Conservation (phyloP, 805 yeast genomes). For the Candida corydali region DNA sequence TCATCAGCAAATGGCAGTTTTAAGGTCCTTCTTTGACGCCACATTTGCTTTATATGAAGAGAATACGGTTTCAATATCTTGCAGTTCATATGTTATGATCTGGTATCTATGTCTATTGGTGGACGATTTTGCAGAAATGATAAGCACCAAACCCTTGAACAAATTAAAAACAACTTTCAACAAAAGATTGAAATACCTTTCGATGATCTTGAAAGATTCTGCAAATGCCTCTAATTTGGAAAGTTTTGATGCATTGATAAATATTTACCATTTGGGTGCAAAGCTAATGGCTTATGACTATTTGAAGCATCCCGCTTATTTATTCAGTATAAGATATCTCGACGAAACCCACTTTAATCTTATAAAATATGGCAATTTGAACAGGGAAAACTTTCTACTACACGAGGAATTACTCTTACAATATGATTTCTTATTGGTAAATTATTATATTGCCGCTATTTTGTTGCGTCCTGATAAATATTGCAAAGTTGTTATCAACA, state of each 20-base stretch:
- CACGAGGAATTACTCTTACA: slow-evolving; percentile 12
- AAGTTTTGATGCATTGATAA: slow-evolving; percentile 31
- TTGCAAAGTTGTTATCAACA: slow-evolving; percentile 17
- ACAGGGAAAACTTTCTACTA: slow-evolving; percentile 10
- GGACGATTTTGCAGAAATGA: slow-evolving; percentile 31
- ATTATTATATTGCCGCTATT: slow-evolving; percentile 33
- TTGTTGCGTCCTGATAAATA: slow-evolving; percentile 31
- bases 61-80: slow-evolving; percentile 9
- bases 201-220: slow-evolving; percentile 25
- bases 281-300: slow-evolving; percentile 16
- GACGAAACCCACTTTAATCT: slow-evolving; percentile 29
- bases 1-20: slow-evolving; percentile 19
- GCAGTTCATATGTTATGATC: slow-evolving; percentile 21
- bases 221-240: slow-evolving; percentile 23
- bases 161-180: slow-evolving; percentile 31
- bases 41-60: slow-evolving; percentile 28
- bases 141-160: slow-evolving; percentile 20
- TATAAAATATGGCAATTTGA: slow-evolving; percentile 11
- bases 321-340: slow-evolving; percentile 25
- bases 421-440: slow-evolving; percentile 21
- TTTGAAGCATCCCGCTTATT: slow-evolving; percentile 23
- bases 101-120: slow-evolving; percentile 33
- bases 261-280: slow-evolving; percentile 33
- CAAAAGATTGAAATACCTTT: slow-evolving; percentile 30
- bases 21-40: slow-evolving; percentile 30